Percentiles rank a stretch among this genome's conserved stretches.
phyloP scores from a whole-genome alignment of 345 rosid genomes.

The Ceriops tagal region DNA sequence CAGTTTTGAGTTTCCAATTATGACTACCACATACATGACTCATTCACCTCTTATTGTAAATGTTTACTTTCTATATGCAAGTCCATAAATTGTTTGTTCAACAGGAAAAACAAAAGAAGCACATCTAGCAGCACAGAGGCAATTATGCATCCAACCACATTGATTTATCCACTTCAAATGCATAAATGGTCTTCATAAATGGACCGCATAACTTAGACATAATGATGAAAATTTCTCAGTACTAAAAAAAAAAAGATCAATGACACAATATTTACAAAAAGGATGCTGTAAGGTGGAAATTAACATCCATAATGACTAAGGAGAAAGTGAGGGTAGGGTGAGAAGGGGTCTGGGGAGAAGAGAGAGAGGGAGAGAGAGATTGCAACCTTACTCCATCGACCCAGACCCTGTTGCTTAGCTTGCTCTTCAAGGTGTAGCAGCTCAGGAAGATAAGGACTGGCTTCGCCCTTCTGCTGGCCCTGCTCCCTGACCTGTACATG shows the following conservation, averaged over 20 bases:
- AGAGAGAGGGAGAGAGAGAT: neutral
- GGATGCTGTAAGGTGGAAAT: neutral
- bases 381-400: conserved; percentile 85
- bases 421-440: conserved; percentile 61
- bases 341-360: neutral
- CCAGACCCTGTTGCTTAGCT: conserved; percentile 75
- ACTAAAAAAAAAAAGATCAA: neutral
- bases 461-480: conserved; percentile 79
- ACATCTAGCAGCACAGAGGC: too few relatives aligned
- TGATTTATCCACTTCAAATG: too few relatives aligned
- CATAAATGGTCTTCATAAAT: too few relatives aligned
- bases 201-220: too few relatives aligned
- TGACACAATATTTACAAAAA: neutral
- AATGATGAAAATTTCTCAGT: neutral
- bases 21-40: too few relatives aligned
- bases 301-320: neutral
- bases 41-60: too few relatives aligned
- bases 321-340: neutral
- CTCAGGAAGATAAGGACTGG: conserved; percentile 75
- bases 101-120: too few relatives aligned
- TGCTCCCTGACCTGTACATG: conserved; percentile 71
- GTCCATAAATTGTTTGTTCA: too few relatives aligned
- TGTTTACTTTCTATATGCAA: too few relatives aligned
- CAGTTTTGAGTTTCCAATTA: too few relatives aligned
- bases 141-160: too few relatives aligned